Base-by-base conservation (phyloP, 768 basidiomycete species). In the Panaeolus cyanescens region DNA sequence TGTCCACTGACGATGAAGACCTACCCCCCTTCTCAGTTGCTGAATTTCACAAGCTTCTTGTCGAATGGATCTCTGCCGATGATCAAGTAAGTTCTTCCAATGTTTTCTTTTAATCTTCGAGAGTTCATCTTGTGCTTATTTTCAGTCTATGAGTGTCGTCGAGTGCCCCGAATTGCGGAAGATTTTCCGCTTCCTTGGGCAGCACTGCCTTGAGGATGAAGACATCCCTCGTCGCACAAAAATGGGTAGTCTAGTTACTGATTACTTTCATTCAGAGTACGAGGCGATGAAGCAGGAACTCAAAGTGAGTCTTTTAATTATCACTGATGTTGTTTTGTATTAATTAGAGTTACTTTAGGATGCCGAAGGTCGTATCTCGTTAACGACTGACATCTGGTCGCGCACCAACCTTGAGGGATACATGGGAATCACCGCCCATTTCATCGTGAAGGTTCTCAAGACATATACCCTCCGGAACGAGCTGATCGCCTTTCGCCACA, bases 301-400 rank as follows among this genome's bases (percentile, higher is more conserved):
- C 5, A 59, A 45, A 9, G 58, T 59, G 17, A 2, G 42, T 39
- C 19, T n/a, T 30, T 56, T n/a, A n/a, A 20, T 25, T 25, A 19
- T 20, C 19, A 8, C 8, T 50, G 28, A 50, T 19, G n/a, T 8
- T 8, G n/a, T 50, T 8, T 19, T 50, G 9, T 20, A 19, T 7
- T 9, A 8, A 30, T 13, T 22, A 31, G 30, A 15, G 33, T 32
- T 30, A 31, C 28, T n/a, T 31, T 42, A 61, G 32, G 25, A 32
- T 22, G 57, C 45, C 13, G 32, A 3, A 0, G 28, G 57, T n/a
- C 34, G 37, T 3, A 66, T 76, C n/a, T 74, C 57, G 31, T 34
- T 74, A 0, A 79, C 76, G 0, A 74, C 72, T 60, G 73, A 79
- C 56, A 69, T 65, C 0, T 79, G 78, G 77, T 73, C 75, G 31